Evolutionary conservation across 2,329 filamentous ascomycete genomes (phyloP).

Genomic region (Talaromyces sp.): DNA sequence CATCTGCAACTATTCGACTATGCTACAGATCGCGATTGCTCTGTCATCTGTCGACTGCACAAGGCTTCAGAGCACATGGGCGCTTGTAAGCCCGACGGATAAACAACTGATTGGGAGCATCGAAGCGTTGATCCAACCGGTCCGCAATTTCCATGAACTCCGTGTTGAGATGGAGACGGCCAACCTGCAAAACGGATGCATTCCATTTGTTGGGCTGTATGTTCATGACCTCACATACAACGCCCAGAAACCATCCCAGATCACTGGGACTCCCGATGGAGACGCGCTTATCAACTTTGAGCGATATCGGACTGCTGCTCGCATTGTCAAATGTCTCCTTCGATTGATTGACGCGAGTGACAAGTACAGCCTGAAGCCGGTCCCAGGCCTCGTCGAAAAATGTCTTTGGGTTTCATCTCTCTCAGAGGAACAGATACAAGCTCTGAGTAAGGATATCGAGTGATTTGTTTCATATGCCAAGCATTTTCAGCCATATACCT

Average conservation of each 20-base stretch:
- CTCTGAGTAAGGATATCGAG: conserved; percentile 41
- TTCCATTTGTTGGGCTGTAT: conserved; percentile 63
- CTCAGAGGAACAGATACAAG: conserved; percentile 52
- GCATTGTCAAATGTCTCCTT: conserved; percentile 60
- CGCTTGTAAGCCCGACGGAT: conserved; percentile 50
- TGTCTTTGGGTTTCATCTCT: conserved; percentile 62
- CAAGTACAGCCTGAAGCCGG: conserved; percentile 55
- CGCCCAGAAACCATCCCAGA: conserved; percentile 58
- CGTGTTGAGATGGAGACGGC: conserved; percentile 60
- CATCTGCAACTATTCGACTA: conserved; percentile 61
- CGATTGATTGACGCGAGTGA: conserved; percentile 60
- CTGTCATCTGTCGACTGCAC: conserved; percentile 56
- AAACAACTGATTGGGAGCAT: conserved; percentile 53
- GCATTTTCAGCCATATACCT: background rate
- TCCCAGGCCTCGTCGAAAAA: conserved; percentile 55
- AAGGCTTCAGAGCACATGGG: conserved; percentile 55
- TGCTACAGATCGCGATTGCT: conserved; percentile 61
- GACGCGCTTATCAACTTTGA: conserved; percentile 63
- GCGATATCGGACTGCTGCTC: conserved; percentile 59
- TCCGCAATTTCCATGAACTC: conserved; percentile 60
- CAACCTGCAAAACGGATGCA: conserved; percentile 55
- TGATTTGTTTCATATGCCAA: conserved; percentile 15
- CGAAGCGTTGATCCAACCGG: conserved; percentile 56
- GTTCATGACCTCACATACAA: conserved; percentile 65
- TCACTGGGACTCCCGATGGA: conserved; percentile 41